Base-by-base conservation (phyloP, 176 grass and related monocot species). In the Phoenix roebelenii region DNA sequence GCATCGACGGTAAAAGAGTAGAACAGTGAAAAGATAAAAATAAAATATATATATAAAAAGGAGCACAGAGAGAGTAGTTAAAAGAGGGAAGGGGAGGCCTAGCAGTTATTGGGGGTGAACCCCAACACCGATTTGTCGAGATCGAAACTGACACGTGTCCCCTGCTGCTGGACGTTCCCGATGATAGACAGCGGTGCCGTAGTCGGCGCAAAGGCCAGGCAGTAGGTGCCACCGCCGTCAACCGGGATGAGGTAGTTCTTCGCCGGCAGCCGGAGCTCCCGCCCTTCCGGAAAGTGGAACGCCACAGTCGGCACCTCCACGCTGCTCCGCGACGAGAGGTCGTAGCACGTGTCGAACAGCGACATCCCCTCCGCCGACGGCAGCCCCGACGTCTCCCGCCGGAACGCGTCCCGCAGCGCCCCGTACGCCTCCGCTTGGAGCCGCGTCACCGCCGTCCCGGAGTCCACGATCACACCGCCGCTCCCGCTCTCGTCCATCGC, bases 261-360 rank as follows among this genome's bases (percentile, higher is more conserved):
- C 0, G 85, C 88, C 22, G 88, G 93, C 3, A 98, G 76, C 1
- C 77, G 18, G 1, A 98, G 76, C 76, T 88, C 60, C 3, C 57
- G 77, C 7, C 87, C 76, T 3, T 19, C 50, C 1, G 74, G 55
- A 66, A 98, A 98, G 61, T 84, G 76, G 0, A 98, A 70, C 7
- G 81, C 50, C 59, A 98, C 81, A 0, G 94, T 84, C 0, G 88
- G 88, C 6, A 98, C 94, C 82, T 98, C 74, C 24, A 98, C 94
- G 59, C 88, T 98, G 1, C 50, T 72, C 19, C 79, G 73, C 0
- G 16, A 84, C 5, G 88, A 92, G n/a, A 98, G 73, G 76, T 98
- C 94, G 76, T 92, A 98, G 87, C 94, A 98, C 4, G 94, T 93
- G 94, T 98, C 94, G 64, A 98, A 98, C 5, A 98, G 82, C 0